These are phyloP conservation scores for Camelina neglecta DNA, from an alignment of 345 rosid species.

Conservation along the genomic window DNA sequence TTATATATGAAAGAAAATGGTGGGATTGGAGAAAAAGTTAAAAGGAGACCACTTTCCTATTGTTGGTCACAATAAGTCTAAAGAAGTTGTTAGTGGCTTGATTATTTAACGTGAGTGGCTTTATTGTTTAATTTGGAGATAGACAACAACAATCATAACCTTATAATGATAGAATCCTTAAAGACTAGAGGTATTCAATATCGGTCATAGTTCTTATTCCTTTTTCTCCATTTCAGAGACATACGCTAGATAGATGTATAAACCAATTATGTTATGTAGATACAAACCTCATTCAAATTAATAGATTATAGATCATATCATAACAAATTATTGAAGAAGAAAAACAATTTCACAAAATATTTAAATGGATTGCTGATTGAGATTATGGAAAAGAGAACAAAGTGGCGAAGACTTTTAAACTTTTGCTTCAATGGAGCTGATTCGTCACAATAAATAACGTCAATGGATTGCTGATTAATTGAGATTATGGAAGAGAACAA, in stretches of 20 bases:
- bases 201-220: neutral
- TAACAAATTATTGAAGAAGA: neutral
- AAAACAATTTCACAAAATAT: neutral
- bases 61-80: constrained; percentile 69
- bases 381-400: constrained; percentile 16
- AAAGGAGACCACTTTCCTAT: constrained; percentile 60
- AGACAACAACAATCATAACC: constrained; percentile 29
- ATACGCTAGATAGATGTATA: neutral
- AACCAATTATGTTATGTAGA: no score
- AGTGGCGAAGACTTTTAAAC: constrained; percentile 1
- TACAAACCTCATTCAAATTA: neutral
- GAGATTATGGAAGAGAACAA: constrained; percentile 30
- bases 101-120: constrained; percentile 42
- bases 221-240: neutral
- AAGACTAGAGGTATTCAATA: constrained; percentile 16
- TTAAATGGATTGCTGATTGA: constrained; percentile 12
- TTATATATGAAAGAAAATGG: constrained; percentile 33
- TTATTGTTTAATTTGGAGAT: constrained; percentile 10
- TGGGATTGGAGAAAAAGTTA: constrained; percentile 50
- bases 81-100: constrained; percentile 61
- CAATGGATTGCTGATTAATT: constrained; percentile 30
- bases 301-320: neutral
- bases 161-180: constrained; percentile 7
- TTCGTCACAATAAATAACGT: constrained; percentile 13
- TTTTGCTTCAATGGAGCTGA: constrained; percentile 31